Base-by-base conservation (phyloP, 352 stramenopile genomes). In the Phytophthora hybrid region DNA sequence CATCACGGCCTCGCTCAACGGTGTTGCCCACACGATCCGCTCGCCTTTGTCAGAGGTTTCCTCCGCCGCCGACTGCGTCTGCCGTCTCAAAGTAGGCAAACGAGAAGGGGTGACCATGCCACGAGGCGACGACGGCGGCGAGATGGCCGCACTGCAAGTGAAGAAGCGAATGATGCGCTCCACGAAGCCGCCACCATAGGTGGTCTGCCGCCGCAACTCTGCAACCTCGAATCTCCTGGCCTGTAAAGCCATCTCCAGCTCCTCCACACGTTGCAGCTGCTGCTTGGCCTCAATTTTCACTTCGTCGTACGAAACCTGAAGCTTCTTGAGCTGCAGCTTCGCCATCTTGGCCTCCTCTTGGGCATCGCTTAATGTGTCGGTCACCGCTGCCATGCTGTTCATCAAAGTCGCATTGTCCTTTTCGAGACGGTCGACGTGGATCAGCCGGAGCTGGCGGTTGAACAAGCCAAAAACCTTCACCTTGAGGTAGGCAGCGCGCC, bases 151-250 rank as follows among this genome's bases (percentile, higher is more conserved):
- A 74, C 81, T 95, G 80, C 89, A 96, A 9, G 89, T 96, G 66
- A 96, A 93, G 59, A 96, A 96, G n/a, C 88, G 86, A 52, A 96
- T 89, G 29, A 91, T 78, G 21, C 88, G 88, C 77, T 94, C 88
- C 14, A 95, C 68, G 0, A 95, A 60, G 4, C 76, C 74, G 3
- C 59, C 66, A 34, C 49, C 63, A 49, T 53, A 59, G n/a, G 41
- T 34, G 3, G 47, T 63, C 29, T 82, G 78, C 61, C 91, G 77
- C 2, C 82, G 83, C 21, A 91, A 63, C n/a, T 91, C 79, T 4
- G 80, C 59, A 5, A 93, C 71, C 53, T 92, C 84, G 4, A 84
- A 80, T 54, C 85, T 74, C 18, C 80, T 74, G 7, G 68, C 69
- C 52, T 93, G 80, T 0, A 95, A 69, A 10, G 90, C 78, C 41